These are phyloP conservation scores for Neurospora sp. DNA, from an alignment of 495 filamentous ascomycete species.

Conservation along the genomic window DNA sequence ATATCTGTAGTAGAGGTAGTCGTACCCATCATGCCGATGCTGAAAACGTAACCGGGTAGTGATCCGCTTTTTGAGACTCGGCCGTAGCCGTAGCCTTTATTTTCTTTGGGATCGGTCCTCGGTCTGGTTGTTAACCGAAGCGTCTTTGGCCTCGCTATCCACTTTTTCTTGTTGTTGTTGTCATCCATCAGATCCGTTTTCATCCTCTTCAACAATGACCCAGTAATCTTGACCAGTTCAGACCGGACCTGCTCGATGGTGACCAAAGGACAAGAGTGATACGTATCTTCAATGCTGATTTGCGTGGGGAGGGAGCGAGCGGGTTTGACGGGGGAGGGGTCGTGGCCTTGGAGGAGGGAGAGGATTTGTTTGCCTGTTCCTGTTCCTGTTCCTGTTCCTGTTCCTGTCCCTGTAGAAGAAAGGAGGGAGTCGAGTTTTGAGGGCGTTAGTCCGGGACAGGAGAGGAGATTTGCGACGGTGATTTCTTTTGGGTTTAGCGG, in stretches of 20 bases:
- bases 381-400: conserved; percentile 19
- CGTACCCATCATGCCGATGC: background rate
- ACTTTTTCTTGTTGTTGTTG: conserved; percentile 13
- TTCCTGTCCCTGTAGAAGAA: too few species aligned
- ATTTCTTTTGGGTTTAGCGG: conserved; percentile 34
- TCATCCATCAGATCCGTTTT: conserved; percentile 57
- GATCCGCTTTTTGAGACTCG: conserved; percentile 50
- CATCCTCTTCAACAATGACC: conserved; percentile 71
- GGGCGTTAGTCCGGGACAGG: conserved; percentile 7
- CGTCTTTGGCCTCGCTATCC: conserved; percentile 43
- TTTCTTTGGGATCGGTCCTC: conserved; percentile 30
- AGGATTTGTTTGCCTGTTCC: conserved; percentile 27
- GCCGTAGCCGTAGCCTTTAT: conserved; percentile 28
- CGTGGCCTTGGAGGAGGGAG: conserved; percentile 49
- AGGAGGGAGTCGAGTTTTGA: conserved; percentile 48
- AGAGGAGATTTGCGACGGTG: conserved; percentile 56
- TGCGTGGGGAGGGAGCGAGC: conserved; percentile 68
- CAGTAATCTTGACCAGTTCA: conserved; percentile 52
- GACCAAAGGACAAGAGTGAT: conserved; percentile 44
- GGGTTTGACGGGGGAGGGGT: conserved; percentile 56
- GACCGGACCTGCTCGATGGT: conserved; percentile 45
- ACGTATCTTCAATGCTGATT: conserved; percentile 93
- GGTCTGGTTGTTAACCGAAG: conserved; percentile 68
- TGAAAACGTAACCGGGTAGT: conserved; percentile 60
- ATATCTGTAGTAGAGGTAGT: too few species aligned